Evolutionary conservation across 768 basidiomycete species (phyloP), one percentile per base, ranked within the genome.

Genomic region (Lactifluus subvellereus): DNA sequence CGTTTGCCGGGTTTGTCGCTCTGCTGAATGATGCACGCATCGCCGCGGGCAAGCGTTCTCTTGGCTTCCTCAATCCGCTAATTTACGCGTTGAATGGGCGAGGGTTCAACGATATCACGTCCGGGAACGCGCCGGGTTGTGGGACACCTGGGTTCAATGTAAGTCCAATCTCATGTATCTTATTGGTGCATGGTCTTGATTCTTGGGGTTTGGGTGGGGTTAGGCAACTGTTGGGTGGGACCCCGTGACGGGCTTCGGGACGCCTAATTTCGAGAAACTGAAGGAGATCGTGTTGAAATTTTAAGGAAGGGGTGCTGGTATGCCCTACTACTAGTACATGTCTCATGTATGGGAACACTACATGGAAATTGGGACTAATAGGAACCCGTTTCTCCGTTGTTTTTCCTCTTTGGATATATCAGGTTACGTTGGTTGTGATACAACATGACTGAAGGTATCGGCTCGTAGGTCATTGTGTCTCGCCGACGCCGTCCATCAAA

Each of bases 31-130:
- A 88, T 60, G 84, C 80, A 2, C 80, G 84, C 8, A 71, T 86
- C 30, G 72, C 73, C 2, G 74, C 74, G 0, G 74, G 76, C 0
- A 72, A 75, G 54, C 68, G 72, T 10, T 60, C 84, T 30, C 73
- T 88, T n/a, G 87, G 87, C 0, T 87, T 87, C 73, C 74, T 89
- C 63, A 88, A 88, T 71, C 86, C 85, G 2, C 74, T 84, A 52
- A 59, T 88, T 2, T 88, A 88, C 69, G 70, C 71, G n/a, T 69
- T 66, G 18, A 76, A 76, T 6, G 57, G 68, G 6, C 47, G 54
- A 8, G 79, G 74, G 69, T 74, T 87, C 59, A 86, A 84, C 59
- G 87, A 88, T 66, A 80, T 88, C 53, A 76, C 72, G 2, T 58
- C 54, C 16, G 75, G 75, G 16, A 74, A 70, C 57, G 73, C 74